Conservation (phyloP, 768 basidiomycete genomes). For the Pulveroboletus sp. region DNA sequence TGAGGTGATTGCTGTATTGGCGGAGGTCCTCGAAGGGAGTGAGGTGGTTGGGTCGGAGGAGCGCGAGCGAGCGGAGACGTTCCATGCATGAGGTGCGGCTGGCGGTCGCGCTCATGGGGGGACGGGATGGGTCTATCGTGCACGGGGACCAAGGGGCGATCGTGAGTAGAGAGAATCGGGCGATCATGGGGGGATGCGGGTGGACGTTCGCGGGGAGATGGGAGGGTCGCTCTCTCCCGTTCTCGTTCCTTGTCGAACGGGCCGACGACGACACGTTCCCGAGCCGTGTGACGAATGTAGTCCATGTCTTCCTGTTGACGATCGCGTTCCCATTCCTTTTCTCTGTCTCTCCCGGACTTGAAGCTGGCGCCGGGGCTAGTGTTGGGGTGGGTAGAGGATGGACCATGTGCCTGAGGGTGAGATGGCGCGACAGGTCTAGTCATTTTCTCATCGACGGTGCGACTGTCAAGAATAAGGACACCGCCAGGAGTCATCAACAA, state of each 20-base stretch:
- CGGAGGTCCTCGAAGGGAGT: constrained; percentile 7
- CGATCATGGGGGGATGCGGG: constrained; percentile 23
- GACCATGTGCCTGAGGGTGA: constrained; percentile 13
- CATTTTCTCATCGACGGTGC: constrained; percentile 30
- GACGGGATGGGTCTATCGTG: constrained; percentile 23
- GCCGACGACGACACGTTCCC: constrained; percentile 20
- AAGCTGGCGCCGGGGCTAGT: constrained; percentile 21
- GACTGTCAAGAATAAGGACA: constrained; percentile 29
- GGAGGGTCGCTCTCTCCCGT: constrained; percentile 19
- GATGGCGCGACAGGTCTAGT: constrained; percentile 20
- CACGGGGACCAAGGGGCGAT: constrained; percentile 18
- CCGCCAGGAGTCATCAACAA: constrained; percentile 25
- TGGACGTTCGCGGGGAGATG: constrained; percentile 24
- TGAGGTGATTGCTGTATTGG: constrained; percentile 25
- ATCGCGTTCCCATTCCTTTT: constrained; percentile 30
- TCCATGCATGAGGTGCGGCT: constrained; percentile 20
- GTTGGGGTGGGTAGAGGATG: constrained; percentile 17
- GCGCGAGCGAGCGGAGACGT: constrained; percentile 24
- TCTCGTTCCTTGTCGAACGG: constrained; percentile 29
- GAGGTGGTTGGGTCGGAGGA: constrained; percentile 17
- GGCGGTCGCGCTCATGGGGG: constrained; percentile 25
- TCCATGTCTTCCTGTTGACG: constrained; percentile 30
- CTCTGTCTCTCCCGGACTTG: constrained; percentile 25
- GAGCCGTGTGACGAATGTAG: constrained; percentile 20
- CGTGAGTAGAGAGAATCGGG: constrained; percentile 16